Base-by-base conservation (phyloP, 2,329 filamentous ascomycete species). In the Pseudogymnoascus pannorum region DNA sequence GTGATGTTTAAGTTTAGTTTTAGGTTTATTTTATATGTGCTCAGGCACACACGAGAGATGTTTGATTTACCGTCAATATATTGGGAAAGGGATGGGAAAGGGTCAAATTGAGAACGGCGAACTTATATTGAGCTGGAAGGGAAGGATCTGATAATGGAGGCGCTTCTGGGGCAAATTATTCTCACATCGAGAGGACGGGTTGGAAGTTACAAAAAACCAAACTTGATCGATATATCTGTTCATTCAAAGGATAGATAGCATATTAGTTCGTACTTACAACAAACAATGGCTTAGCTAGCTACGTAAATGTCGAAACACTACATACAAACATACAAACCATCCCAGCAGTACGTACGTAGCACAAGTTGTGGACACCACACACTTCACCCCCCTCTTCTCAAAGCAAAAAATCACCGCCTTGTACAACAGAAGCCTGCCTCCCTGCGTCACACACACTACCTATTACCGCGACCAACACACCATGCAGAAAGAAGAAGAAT, bases 401-500 rank as follows among this genome's bases (percentile, higher is more conserved):
- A n/a, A n/a, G n/a, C 8, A 26, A 48, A 48, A 48, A 48, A 2
- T 12, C 42, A n/a, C 42, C 20, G 42, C 6, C 42, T 12, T 16
- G 42, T 16, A 14, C 14, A 11, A 48, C 42, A 26, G 42, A 48
- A 48, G n/a, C 2, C 42, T 16, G 36, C n/a, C n/a, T n/a, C n/a
- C n/a, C n/a, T n/a, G 18, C 18, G 9, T 20, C 38, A 42, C 18
- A 9, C 38, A 42, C 38, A 42, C 38, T 12, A 22, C 18, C n/a
- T 24, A 8, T 20, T 29, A 22, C 24, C 44, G 44, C 29, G 4
- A 22, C 44, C 24, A 54, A 12, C 44, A 18, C 44, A 31, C 44
- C 44, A 54, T 29, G 24, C 24, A 54, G 24, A 31, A n/a, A n/a
- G 44, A 54, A 54, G 44, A 54, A 54, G 44, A 54, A 54, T 54